Conservation (phyloP, 768 basidiomycete genomes). For the Boletus reticuloceps region DNA sequence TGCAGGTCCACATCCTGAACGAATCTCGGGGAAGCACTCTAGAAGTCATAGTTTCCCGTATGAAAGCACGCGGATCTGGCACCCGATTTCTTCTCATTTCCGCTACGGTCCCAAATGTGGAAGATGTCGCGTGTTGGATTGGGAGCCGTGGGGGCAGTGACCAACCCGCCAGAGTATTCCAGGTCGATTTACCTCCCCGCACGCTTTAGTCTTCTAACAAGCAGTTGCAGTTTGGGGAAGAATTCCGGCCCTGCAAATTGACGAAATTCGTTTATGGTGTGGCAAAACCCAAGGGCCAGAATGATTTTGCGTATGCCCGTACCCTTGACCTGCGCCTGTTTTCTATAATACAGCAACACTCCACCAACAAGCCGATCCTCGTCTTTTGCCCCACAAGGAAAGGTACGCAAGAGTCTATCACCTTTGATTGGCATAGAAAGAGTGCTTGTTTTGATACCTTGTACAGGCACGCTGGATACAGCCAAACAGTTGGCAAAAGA, state of each 20-base stretch:
- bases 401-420: conserved; percentile 41
- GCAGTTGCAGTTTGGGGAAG: conserved; percentile 77
- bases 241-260: conserved; percentile 84
- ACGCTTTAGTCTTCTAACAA: neutral
- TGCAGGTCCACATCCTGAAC: conserved; percentile 87
- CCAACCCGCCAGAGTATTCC: conserved; percentile 59
- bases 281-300: conserved; percentile 56
- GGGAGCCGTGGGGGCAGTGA: conserved; percentile 39
- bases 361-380: conserved; percentile 78
- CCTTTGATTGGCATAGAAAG: neutral
- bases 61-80: conserved; percentile 70
- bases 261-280: conserved; percentile 72
- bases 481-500: conserved; percentile 78
- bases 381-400: conserved; percentile 89
- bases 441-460: neutral
- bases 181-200: conserved; percentile 42
- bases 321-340: conserved; percentile 74
- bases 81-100: conserved; percentile 89
- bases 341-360: conserved; percentile 66
- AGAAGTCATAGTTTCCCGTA: conserved; percentile 92
- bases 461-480: conserved; percentile 55
- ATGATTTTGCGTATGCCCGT: conserved; percentile 76
- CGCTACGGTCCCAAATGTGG: conserved; percentile 91
- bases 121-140: conserved; percentile 89
- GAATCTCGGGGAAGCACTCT: conserved; percentile 89